These are phyloP conservation scores for Testicularia cyperi DNA, from an alignment of 1,284 basidiomycete species.

Conservation along the genomic window DNA sequence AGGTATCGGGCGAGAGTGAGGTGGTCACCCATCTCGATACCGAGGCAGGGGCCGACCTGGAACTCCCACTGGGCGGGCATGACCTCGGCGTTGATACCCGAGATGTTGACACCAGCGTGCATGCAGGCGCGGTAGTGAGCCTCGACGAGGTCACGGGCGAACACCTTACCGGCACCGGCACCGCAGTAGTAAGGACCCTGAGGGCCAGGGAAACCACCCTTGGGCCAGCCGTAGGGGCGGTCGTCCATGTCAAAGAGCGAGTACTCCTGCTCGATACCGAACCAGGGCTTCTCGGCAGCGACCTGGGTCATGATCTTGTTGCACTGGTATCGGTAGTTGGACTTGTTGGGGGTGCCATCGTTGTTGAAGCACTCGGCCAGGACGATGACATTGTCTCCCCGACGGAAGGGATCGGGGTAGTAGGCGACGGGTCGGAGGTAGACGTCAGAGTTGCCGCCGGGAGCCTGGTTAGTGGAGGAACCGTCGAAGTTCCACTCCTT, in stretches of 20 bases:
- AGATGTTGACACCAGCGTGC: constrained; percentile 95
- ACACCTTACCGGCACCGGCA: constrained; percentile 97
- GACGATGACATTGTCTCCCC: constrained; percentile 69
- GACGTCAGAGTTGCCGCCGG: constrained; percentile 93
- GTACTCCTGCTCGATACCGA: constrained; percentile 98
- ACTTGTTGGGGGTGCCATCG: constrained; percentile 96
- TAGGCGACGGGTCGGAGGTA: constrained; percentile 95
- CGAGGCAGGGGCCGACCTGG: constrained; percentile 97
- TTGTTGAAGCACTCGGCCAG: constrained; percentile 93
- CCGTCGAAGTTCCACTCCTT: constrained; percentile 99
- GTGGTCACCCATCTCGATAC: constrained; percentile 95
- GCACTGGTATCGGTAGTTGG: constrained; percentile 71
- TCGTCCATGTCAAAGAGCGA: constrained; percentile 94
- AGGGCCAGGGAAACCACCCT: constrained; percentile 93
- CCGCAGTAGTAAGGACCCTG: constrained; percentile 99
- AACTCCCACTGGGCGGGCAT: constrained; percentile 99
- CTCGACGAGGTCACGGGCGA: constrained; percentile 97
- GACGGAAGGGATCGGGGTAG: constrained; percentile 99
- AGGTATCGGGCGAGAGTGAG: constrained; percentile 58
- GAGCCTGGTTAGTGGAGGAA: constrained; percentile 64
- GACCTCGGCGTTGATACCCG: constrained; percentile 99
- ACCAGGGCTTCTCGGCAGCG: constrained; percentile 73
- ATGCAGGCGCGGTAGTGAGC: constrained; percentile 96
- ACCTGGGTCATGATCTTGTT: constrained; percentile 57
- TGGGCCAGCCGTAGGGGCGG: constrained; percentile 85